Evolutionary conservation across 306 rosid species (phyloP), one percentile per base, ranked within the genome.

Genomic region (Pterocarpus santalinus): DNA sequence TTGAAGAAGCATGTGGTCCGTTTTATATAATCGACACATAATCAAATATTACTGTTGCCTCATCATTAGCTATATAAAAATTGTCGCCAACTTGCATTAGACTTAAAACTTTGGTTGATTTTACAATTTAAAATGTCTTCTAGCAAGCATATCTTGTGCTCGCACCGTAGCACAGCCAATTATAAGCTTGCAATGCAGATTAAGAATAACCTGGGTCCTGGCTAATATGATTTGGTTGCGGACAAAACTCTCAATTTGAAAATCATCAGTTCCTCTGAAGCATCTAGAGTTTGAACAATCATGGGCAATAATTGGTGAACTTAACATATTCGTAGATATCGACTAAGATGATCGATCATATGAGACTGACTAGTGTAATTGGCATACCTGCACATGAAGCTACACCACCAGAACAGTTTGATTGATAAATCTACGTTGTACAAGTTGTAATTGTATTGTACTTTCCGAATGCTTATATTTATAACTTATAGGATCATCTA

Each of bases 1-100:
- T 65, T 34, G 51, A 76, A 56, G 41, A 76, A 57, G 47, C 86
- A 83, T 61, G 85, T 85, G 85, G 55, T 71, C 85, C 69, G 22
- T 9, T 30, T 80, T 62, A 66, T 32, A 34, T 51, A 33, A 49
- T 74, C 80, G 44, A 44, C 74, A 43, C 43, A 72, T 32, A 73
- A 43, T 49, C 52, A 53, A 71, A 32, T 53, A 39, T 33, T 49
- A 41, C 61, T 53, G n/a, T 55, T 65, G 7, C 68, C 66, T 66
- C 34, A 63, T 75, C 55, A 51, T 69, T 75, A 7, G 43, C 33
- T 16, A 41, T n/a, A 72, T 51, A 52, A 61, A 60, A 77, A 64
- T 74, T 75, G 74, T 52, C 46, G 28, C 80, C 81, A 86, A 79
- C 81, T 71, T 77, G 82, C 3, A 51, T 79, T 17, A 43, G 15